Evolutionary conservation across 2,329 filamentous ascomycete genomes (phyloP).

Genomic region (Fusarium sambucinum): DNA sequence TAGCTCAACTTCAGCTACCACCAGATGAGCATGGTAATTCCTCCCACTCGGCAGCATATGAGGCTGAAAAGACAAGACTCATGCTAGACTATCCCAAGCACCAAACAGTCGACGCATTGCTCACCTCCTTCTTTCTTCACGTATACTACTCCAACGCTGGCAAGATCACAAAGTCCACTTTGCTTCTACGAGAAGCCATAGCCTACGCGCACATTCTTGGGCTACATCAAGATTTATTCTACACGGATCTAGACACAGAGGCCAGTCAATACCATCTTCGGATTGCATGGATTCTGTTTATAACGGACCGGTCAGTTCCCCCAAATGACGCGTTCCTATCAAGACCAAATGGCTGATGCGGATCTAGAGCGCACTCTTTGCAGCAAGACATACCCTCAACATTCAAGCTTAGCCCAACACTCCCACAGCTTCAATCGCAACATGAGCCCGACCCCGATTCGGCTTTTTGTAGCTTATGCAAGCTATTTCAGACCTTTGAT

Average conservation of each 20-base stretch:
- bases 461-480: slow-evolving; percentile 28
- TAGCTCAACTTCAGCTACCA: slow-evolving; percentile 22
- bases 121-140: slow-evolving; percentile 31
- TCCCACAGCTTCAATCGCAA: slow-evolving; percentile 7
- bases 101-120: slow-evolving; percentile 6
- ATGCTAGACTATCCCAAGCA: slow-evolving; percentile 24
- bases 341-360: neutral
- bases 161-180: slow-evolving; percentile 22
- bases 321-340: too few relatives aligned
- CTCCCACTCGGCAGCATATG: neutral
- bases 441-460: slow-evolving; percentile 2
- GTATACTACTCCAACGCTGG: slow-evolving; percentile 23
- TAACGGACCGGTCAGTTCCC: slow-evolving; percentile 14
- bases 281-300: slow-evolving; percentile 29
- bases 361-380: slow-evolving; percentile 18
- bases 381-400: slow-evolving; percentile 27
- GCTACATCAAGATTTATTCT: slow-evolving; percentile 24
- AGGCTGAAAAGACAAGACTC: slow-evolving; percentile 21
- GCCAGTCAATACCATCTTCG: slow-evolving; percentile 17
- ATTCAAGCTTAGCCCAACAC: slow-evolving; percentile 28
- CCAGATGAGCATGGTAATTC: neutral
- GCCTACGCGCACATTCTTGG: slow-evolving; percentile 27
- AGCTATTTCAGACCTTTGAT: slow-evolving; percentile 26
- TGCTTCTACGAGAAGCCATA: slow-evolving; percentile 22
- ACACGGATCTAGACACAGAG: neutral